Evolutionary conservation across 345 rosid genomes (phyloP), one percentile per base, ranked within the genome.

Genomic region (Mangifera indica): DNA sequence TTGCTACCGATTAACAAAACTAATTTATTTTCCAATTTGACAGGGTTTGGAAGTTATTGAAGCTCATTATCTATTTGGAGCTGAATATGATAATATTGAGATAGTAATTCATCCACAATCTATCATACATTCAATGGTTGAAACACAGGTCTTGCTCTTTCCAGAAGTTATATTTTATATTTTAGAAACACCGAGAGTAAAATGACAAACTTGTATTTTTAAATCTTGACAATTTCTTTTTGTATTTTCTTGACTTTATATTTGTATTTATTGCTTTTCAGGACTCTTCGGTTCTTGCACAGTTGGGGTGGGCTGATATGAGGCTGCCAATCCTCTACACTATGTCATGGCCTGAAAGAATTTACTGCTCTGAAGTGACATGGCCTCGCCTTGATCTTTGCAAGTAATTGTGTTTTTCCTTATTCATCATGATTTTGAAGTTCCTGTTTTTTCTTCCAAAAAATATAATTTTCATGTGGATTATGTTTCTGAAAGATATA

Each of bases 301-400:
- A 95, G 63, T 71, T 95, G 83, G 98, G 99, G 65, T 92, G 97
- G 99, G 89, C 99, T 55, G 97, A 92, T 79, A 95, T 95, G 99
- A 93, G 97, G 34, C 25, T 92, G 58, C 98, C 99, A 0, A 88
- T 95, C 74, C 96, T 92, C 61, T 95, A 95, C 87, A 89, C 99
- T 13, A 84, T 95, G 94, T 95, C 99, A 15, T 95, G 98, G 99
- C 99, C 98, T 0, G 98, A 92, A 15, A 87, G 98, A 71, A 79
- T 92, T 79, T 85, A 88, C 81, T 95, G 98, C 81, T 95, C 99
- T 74, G 99, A 92, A 89, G 64, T 82, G 63, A 89, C 94, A 22
- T 95, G 98, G 99, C 98, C 98, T 59, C 93, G 94, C 60, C 98
- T 92, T 42, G 98, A 95, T 77, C 93, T 95, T 80, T 88, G 96